Evolutionary conservation across 2,329 filamentous ascomycete species (phyloP).

Genomic region (Microcyclospora pomicola): DNA sequence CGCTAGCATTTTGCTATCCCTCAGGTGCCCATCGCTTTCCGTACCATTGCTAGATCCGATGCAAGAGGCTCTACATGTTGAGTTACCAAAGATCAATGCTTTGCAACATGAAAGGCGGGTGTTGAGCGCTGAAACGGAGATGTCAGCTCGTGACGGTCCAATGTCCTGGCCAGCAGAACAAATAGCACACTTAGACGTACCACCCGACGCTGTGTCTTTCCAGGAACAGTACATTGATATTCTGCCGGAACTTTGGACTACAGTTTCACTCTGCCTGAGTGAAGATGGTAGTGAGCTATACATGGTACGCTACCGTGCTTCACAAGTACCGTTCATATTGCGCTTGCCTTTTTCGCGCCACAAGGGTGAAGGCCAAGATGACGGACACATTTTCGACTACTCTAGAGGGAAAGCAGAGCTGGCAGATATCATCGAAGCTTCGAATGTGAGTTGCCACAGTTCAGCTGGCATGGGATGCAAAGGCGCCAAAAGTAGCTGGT

Average conservation of each 20-base stretch:
- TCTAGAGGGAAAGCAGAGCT: conserved; percentile 67
- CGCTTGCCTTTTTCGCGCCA: conserved; percentile 74
- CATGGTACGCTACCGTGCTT: conserved; percentile 69
- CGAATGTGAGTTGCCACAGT: conserved; percentile 72
- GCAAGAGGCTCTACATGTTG: conserved; percentile 35
- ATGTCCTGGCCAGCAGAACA: background rate
- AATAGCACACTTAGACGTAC: background rate
- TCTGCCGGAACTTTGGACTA: conserved; percentile 69
- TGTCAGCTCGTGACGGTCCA: no score
- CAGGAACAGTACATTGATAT: conserved; percentile 73
- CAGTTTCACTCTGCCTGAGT: conserved; percentile 72
- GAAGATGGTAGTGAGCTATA: conserved; percentile 73
- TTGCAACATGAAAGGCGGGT: conserved; percentile 42
- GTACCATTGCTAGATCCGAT: conserved; percentile 34
- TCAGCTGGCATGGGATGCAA: conserved; percentile 57
- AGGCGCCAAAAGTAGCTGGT: conserved; percentile 73
- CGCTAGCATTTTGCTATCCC: conserved; percentile 51
- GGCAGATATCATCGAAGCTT: conserved; percentile 63
- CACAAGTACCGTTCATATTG: conserved; percentile 68
- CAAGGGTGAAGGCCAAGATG: conserved; percentile 65
- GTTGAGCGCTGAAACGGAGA: conserved; percentile 35
- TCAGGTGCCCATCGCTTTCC: conserved; percentile 35
- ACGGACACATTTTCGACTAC: conserved; percentile 59
- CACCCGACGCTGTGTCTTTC: conserved; percentile 37
- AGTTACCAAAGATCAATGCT: conserved; percentile 56